Percentiles rank a stretch among this genome's conserved stretches.
phyloP scores from a whole-genome alignment of 768 basidiomycete species.

The Hebeloma cylindrosporum region DNA sequence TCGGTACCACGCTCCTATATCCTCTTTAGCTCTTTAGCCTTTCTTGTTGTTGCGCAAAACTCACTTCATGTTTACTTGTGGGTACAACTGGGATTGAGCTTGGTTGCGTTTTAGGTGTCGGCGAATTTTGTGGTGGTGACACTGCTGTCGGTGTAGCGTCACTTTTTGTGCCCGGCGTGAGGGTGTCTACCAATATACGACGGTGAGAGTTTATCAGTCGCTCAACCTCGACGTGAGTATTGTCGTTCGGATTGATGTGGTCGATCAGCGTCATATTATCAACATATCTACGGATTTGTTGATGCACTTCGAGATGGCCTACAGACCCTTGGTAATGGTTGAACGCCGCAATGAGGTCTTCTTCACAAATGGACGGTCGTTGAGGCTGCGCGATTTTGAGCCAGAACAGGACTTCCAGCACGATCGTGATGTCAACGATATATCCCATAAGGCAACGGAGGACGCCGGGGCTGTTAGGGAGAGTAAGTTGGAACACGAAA shows the following conservation, averaged over 20 bases:
- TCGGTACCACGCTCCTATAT: too few relatives aligned
- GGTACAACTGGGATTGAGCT: too few relatives aligned
- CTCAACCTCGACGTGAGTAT: constrained; percentile 1
- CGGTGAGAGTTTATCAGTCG: background rate
- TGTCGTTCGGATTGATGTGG: background rate
- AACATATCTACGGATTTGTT: background rate
- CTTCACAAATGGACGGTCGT: too few relatives aligned
- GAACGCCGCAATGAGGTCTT: too few relatives aligned
- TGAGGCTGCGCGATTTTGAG: too few relatives aligned
- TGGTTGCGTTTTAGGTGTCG: too few relatives aligned
- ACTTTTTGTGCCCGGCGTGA: too few relatives aligned
- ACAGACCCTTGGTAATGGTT: background rate
- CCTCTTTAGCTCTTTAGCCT: too few relatives aligned
- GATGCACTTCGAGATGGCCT: background rate
- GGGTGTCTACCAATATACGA: background rate
- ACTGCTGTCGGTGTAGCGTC: too few relatives aligned
- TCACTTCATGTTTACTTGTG: too few relatives aligned
- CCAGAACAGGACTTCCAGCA: background rate
- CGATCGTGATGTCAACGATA: constrained; percentile 1
- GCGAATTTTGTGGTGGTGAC: too few relatives aligned
- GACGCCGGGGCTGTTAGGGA: background rate
- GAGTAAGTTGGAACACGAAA: background rate
- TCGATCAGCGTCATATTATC: constrained; percentile 2
- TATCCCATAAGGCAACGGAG: constrained; percentile 5
- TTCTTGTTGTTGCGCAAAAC: too few relatives aligned